A percentile compares a stretch with the other conserved stretches of the same genome.
Conservation (phyloP, 208 protist species). For the Plasmodiophora brassicae region DNA sequence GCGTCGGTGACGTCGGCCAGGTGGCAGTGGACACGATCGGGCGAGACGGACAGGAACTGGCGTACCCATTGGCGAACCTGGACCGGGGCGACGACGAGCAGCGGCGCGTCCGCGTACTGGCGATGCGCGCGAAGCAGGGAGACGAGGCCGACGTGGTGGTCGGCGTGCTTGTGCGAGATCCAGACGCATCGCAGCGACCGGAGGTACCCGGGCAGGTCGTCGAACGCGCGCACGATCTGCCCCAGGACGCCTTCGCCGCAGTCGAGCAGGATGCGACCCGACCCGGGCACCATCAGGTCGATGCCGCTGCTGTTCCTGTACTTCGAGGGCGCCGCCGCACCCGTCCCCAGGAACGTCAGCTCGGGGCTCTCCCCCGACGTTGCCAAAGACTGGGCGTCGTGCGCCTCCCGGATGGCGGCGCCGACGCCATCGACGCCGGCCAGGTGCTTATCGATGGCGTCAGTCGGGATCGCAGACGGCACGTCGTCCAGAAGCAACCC, state of each 20-base stretch:
- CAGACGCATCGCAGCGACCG: constrained; percentile 15
- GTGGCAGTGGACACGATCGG: not conserved
- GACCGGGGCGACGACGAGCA: not conserved
- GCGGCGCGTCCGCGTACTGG: not conserved
- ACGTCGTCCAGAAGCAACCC: not conserved
- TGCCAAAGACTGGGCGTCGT: not conserved
- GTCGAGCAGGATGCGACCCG: constrained; percentile 27
- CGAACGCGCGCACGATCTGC: constrained; percentile 33
- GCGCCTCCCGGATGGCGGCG: not conserved
- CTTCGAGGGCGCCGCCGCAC: constrained; percentile 43
- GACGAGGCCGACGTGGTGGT: constrained; percentile 40
- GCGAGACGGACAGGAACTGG: not conserved
- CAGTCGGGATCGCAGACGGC: no score
- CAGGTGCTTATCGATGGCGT: no score
- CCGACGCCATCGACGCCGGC: no score
- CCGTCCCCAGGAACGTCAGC: constrained; percentile 45
- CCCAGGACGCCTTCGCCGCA: constrained; percentile 44
- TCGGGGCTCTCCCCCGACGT: not conserved
- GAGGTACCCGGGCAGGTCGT: not conserved
- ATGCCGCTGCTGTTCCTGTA: constrained; percentile 40
- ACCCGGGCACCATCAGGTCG: not conserved
- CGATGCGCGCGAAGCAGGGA: not conserved
- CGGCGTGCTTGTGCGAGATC: constrained; percentile 49
- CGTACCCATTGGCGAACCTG: not conserved
- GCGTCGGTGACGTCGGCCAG: not conserved